Percentiles rank a stretch among this genome's conserved stretches.
These are phyloP conservation scores for Oryza rufipogon DNA, from an alignment of 176 grass and related monocot species.

Conservation along the genomic window DNA sequence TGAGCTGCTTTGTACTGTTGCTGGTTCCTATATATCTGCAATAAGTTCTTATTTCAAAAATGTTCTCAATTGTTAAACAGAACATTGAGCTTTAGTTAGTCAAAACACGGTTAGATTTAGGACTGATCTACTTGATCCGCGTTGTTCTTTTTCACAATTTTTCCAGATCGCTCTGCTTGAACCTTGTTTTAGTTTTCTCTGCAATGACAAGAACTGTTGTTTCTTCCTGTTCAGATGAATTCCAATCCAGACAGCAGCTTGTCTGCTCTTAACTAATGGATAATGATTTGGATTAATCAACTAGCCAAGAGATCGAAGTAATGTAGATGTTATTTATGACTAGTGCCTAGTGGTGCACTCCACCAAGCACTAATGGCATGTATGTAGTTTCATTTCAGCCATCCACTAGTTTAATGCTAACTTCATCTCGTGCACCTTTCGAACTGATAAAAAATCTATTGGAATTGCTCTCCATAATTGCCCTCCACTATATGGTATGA, in stretches of 20 bases:
- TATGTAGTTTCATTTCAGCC: slow-evolving; percentile 7
- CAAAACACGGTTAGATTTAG: not conserved
- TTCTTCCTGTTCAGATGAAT: slow-evolving; percentile 2
- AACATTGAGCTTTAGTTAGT: slow-evolving; percentile 3
- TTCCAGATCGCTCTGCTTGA: not conserved
- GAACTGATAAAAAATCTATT: not conserved
- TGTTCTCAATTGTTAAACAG: slow-evolving; percentile 19
- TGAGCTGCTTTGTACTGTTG: slow-evolving; percentile 26
- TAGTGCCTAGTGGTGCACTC: not conserved
- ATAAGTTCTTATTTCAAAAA: not conserved
- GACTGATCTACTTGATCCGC: not conserved
- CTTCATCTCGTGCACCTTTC: not conserved
- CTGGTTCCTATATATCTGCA: not conserved
- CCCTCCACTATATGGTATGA: slow-evolving; percentile 12
- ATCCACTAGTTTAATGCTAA: not conserved
- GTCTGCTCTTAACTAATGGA: not conserved
- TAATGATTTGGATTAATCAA: not conserved
- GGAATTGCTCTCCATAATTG: not conserved
- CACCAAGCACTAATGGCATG: not conserved
- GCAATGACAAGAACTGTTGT: not conserved
- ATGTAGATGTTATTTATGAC: not conserved
- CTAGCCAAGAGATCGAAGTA: slow-evolving; percentile 1
- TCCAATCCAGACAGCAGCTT: not conserved
- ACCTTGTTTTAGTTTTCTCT: slow-evolving; percentile 21
- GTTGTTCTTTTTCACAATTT: slow-evolving; percentile 11